Percentiles rank a stretch among this genome's conserved stretches.
These are phyloP conservation scores for Scenedesmus sp. DNA, from an alignment of 163 green algal genomes.

Conservation along the genomic window DNA sequence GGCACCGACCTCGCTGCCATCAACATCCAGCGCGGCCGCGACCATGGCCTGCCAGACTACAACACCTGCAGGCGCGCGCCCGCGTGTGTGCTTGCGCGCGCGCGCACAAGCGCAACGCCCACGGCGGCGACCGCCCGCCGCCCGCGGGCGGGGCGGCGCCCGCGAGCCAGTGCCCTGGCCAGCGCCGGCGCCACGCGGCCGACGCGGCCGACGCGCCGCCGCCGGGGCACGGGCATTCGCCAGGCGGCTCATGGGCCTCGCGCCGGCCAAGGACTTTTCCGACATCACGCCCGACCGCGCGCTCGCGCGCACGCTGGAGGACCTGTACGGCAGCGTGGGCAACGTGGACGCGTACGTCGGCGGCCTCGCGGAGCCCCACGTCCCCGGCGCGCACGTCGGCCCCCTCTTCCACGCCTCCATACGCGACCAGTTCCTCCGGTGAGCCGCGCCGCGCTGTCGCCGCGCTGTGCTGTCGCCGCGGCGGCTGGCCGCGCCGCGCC, in stretches of 20 bases:
- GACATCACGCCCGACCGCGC: conserved; percentile 39
- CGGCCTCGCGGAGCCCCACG: conserved; percentile 39
- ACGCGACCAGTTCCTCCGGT: conserved; percentile 44
- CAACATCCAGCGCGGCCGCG: conserved; percentile 50
- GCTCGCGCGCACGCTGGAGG: conserved; percentile 1
- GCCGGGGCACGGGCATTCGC: too few species aligned
- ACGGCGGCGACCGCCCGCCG: too few species aligned
- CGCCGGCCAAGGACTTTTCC: conserved; percentile 2
- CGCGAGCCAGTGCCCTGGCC: too few species aligned
- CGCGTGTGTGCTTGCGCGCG: too few species aligned
- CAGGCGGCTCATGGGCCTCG: conserved; percentile 10
- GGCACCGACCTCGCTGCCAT: conserved; percentile 46
- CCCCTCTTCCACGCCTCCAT: conserved; percentile 44
- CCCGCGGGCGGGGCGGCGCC: too few species aligned
- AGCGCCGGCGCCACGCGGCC: too few species aligned
- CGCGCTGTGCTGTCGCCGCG: too few species aligned
- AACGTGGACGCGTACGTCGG: conserved; percentile 42
- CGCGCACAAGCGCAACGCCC: too few species aligned
- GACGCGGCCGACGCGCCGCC: too few species aligned
- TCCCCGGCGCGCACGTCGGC: conserved; percentile 7
- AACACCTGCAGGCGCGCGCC: conserved; percentile 39
- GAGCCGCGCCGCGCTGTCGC: too few species aligned
- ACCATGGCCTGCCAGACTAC: conserved; percentile 49
- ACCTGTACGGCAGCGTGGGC: conserved; percentile 43
- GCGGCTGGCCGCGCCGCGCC: too few species aligned